Base-by-base conservation (phyloP, 164 flowering plant genomes). In the Paratinospora sagittata region DNA sequence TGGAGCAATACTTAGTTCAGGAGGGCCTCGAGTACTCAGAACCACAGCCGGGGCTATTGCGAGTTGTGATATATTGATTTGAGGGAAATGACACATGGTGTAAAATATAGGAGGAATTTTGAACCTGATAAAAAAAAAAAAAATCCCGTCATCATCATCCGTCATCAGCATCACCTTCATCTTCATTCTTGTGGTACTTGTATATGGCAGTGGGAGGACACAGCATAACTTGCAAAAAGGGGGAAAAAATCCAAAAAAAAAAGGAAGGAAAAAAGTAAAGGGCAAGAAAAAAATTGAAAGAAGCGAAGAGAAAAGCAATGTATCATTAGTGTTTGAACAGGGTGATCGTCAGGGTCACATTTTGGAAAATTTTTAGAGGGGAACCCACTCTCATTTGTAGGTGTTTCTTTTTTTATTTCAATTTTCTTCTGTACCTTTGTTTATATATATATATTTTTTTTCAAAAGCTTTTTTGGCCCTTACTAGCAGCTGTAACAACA, bases 41-140 rank as follows among this genome's bases (percentile, higher is more conserved):
- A 76, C 87, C 97, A 13, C 98, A 96, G 77, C 90, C 98, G 12
- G 98, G 99, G 78, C 86, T 96, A 71, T 97, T 96, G 72, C 88
- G 96, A 41, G 93, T 95, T 78, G 90, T 92, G 83, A 75, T 95
- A 79, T 92, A 89, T 69, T 89, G 88, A 88, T 70, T 65, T 61
- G 67, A 73, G 61, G 77, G 67, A 67, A 45, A 55, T 23, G 47
- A 17, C 60, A 45, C 61, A 65, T 33, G 37, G 52, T 68, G 76
- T 75, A 78, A 72, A 80, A 78, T 79, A 80, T 78, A 83, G 80
- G 78, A 79, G 75, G 66, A 66, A 34, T 36, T 72, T 80, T 80
- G 58, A 69, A 70, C 63, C 70, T 61, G 66, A 63, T 61, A n/a
- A n/a, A n/a, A n/a, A n/a, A n/a, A n/a, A 52, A 55, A n/a, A 52